phyloP scores from a whole-genome alignment of 2,329 filamentous ascomycete species.

The Penicillium sp. region DNA sequence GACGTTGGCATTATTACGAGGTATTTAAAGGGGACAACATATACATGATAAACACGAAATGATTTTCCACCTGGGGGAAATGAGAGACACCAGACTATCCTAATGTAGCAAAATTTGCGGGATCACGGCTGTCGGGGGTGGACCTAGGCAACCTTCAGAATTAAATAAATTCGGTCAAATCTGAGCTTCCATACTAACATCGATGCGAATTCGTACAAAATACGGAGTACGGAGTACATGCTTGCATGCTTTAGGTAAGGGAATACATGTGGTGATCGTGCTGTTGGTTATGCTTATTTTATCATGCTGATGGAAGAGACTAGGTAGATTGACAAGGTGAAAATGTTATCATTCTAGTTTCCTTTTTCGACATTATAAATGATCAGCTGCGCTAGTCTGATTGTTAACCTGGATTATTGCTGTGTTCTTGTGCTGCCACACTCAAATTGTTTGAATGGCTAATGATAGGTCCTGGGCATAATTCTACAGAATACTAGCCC shows the following conservation, averaged over 20 bases:
- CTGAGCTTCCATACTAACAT: neutral
- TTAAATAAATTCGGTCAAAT: neutral
- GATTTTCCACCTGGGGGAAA: neutral
- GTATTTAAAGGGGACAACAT: neutral
- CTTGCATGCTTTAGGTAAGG: conserved; percentile 15
- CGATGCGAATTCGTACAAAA: neutral
- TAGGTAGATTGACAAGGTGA: neutral
- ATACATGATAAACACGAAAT: neutral
- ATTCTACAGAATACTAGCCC: neutral
- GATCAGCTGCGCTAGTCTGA: conserved; percentile 7
- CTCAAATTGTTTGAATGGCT: too few species aligned
- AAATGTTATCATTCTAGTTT: neutral
- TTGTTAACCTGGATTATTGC: conserved; percentile 9
- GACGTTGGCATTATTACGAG: neutral
- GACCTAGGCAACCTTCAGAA: conserved; percentile 12
- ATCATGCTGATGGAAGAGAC: neutral
- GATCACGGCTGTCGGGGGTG: conserved; percentile 7
- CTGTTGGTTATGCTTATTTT: conserved; percentile 9
- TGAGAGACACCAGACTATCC: conserved; percentile 4
- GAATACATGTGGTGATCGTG: conserved; percentile 15
- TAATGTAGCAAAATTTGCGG: conserved; percentile 13
- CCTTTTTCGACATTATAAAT: neutral
- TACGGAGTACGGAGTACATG: conserved; percentile 18
- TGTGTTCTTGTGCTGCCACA: too few species aligned
- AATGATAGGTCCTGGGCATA: too few species aligned